Evolutionary conservation across 1,284 basidiomycete species (phyloP).

Genomic region (Cutaneotrichosporon cutaneum): DNA sequence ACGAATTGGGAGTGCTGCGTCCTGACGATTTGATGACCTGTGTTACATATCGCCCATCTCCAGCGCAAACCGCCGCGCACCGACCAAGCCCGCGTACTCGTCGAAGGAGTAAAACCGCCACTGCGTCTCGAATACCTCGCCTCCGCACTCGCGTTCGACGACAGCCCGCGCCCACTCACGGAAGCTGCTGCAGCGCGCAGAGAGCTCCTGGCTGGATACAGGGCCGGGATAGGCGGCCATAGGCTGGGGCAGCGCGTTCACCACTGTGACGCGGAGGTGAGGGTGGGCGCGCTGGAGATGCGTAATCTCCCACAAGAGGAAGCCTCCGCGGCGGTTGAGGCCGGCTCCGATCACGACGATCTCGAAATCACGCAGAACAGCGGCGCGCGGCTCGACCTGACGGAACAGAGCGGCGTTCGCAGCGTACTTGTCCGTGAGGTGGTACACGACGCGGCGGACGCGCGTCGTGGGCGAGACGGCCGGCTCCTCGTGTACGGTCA

Average conservation of each 20-base stretch:
- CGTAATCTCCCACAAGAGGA: conserved; percentile 1
- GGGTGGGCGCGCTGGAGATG: neutral
- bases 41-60: neutral
- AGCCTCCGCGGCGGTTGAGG: neutral
- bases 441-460: conserved; percentile 1
- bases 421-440: neutral
- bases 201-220: neutral
- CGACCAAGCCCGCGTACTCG: neutral
- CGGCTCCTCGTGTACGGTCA: neutral
- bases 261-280: neutral
- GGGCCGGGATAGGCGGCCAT: conserved; percentile 1
- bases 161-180: conserved; percentile 5
- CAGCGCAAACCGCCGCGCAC: neutral
- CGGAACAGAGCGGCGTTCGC: conserved; percentile 2
- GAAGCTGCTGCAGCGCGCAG: neutral
- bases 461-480: neutral
- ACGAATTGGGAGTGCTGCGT: too few relatives aligned
- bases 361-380: neutral
- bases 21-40: too few relatives aligned
- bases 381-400: neutral
- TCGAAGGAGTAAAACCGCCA: neutral
- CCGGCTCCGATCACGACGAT: neutral
- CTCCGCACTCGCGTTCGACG: neutral
- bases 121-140: neutral
- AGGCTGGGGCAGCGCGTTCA: neutral